Evolutionary conservation across 1,139 yeast genomes (phyloP).

Genomic region (Zhuliangozyma blackwelliae): DNA sequence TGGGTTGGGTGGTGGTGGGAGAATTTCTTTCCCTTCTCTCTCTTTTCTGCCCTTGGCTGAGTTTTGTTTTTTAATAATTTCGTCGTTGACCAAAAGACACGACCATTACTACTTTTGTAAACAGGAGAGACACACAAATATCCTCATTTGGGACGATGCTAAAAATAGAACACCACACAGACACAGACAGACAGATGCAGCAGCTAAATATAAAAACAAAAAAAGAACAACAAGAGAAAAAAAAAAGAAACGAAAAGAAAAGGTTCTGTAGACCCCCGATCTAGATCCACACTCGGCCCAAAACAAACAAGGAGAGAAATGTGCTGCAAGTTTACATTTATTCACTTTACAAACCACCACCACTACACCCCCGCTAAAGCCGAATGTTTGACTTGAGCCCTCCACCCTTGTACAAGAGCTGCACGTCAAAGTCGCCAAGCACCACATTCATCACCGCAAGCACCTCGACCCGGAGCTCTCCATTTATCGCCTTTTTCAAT

Average conservation of each 20-base stretch:
- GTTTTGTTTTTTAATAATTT: too few relatives aligned
- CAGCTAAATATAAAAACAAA: too few relatives aligned
- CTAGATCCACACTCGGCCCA: background rate
- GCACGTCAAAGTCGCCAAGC: conserved; percentile 34
- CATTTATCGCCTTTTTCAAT: conserved; percentile 45
- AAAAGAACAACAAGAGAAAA: too few relatives aligned
- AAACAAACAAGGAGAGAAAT: background rate
- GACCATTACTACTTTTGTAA: too few relatives aligned
- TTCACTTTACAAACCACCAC: too few relatives aligned
- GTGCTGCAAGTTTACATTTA: background rate
- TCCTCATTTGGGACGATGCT: too few relatives aligned
- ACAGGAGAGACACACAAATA: too few relatives aligned
- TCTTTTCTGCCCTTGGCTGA: too few relatives aligned
- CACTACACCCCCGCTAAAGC: conserved; percentile 17
- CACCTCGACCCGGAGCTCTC: conserved; percentile 45
- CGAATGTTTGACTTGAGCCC: conserved; percentile 39
- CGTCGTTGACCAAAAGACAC: too few relatives aligned
- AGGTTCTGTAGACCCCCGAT: background rate
- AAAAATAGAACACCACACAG: conserved; percentile 1
- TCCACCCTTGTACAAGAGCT: conserved; percentile 40
- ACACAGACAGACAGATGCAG: background rate
- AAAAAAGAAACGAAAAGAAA: too few relatives aligned
- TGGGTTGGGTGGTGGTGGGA: too few relatives aligned
- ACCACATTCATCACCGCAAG: conserved; percentile 35
- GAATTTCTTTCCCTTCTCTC: too few relatives aligned